Evolutionary conservation across 1,284 basidiomycete species (phyloP).

Genomic region (Pterula multifida): DNA sequence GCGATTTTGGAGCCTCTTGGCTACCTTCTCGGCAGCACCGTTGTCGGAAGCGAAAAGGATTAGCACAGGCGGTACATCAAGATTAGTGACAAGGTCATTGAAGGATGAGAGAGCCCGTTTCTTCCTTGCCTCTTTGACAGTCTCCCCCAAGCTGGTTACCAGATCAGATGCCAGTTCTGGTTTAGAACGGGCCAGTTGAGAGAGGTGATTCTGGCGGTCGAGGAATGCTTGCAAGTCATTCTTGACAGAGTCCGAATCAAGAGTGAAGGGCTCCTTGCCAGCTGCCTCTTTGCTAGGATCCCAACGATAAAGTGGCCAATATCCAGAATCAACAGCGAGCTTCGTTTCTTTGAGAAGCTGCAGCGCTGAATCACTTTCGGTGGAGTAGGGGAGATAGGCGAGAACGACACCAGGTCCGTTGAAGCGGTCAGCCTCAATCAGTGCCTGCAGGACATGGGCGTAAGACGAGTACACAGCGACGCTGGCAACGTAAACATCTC

Average conservation of each 20-base stretch:
- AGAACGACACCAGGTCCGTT: slow-evolving; percentile 87
- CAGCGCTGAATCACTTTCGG: slow-evolving; percentile 70
- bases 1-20: slow-evolving; percentile 77
- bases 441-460: slow-evolving; percentile 84
- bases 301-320: slow-evolving; percentile 99
- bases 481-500: slow-evolving; percentile 91
- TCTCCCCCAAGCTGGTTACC: slow-evolving; percentile 77
- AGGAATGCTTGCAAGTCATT: slow-evolving; percentile 93
- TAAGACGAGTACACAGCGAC: slow-evolving; percentile 95
- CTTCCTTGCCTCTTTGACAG: slow-evolving; percentile 75
- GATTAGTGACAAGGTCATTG: slow-evolving; percentile 70
- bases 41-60: slow-evolving; percentile 92
- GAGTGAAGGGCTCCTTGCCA: slow-evolving; percentile 78
- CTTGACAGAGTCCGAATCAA: slow-evolving; percentile 93
- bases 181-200: slow-evolving; percentile 74
- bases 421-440: slow-evolving; percentile 88
- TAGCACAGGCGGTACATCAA: slow-evolving; percentile 85
- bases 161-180: slow-evolving; percentile 80
- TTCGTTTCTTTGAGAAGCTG: slow-evolving; percentile 95
- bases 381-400: slow-evolving; percentile 86
- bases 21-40: slow-evolving; percentile 90
- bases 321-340: slow-evolving; percentile 89
- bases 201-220: slow-evolving; percentile 92
- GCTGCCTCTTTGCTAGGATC: slow-evolving; percentile 72
- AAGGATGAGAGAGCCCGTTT: slow-evolving; percentile 81